Evolutionary conservation across 768 basidiomycete genomes (phyloP).

Genomic region (Ramaria sp.): DNA sequence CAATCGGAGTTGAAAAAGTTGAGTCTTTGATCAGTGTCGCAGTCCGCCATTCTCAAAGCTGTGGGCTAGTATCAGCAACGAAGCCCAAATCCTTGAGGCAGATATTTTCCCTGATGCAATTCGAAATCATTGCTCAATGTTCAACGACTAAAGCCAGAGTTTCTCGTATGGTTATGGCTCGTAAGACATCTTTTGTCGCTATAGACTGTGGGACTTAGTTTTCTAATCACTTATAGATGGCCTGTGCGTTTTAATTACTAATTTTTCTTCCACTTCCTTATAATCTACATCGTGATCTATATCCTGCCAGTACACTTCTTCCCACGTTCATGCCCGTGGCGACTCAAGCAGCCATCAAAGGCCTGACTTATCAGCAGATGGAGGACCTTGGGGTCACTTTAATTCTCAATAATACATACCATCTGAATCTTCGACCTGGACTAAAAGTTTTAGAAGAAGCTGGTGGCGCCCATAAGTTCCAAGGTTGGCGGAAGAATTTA

Average conservation of each 20-base stretch:
- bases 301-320: conserved; percentile 49
- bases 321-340: conserved; percentile 94
- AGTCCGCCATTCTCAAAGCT: too few species aligned
- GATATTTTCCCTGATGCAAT: conserved; percentile 55
- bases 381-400: conserved; percentile 73
- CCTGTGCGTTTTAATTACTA: background rate
- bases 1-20: background rate
- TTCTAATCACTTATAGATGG: background rate
- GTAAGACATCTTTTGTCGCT: conserved; percentile 23
- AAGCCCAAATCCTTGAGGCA: too few species aligned
- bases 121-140: conserved; percentile 74
- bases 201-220: background rate
- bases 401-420: conserved; percentile 86
- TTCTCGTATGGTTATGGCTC: conserved; percentile 73
- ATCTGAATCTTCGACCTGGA: conserved; percentile 79
- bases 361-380: conserved; percentile 76
- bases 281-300: background rate
- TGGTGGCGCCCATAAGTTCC: conserved; percentile 84
- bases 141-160: conserved; percentile 74
- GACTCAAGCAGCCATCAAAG: conserved; percentile 87
- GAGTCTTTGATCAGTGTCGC: background rate
- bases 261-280: background rate
- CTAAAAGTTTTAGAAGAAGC: conserved; percentile 58
- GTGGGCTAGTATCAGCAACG: too few species aligned
- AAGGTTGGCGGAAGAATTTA: conserved; percentile 80